Base-by-base conservation (phyloP, 352 stramenopile species). In the Phytophthora aleatoria region DNA sequence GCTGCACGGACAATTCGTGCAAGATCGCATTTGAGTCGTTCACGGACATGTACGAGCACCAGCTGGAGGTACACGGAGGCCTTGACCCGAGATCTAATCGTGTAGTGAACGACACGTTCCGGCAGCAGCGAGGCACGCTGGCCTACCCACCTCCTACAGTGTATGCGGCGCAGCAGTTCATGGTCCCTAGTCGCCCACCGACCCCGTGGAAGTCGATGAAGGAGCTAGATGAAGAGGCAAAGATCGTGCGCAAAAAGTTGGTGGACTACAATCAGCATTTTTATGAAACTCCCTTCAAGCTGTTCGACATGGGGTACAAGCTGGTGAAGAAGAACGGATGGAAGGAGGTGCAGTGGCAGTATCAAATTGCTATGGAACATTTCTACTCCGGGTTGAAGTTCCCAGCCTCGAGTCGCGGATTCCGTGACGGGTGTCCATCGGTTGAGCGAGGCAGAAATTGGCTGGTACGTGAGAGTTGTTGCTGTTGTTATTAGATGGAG, bases 351-450 rank as follows among this genome's bases (percentile, higher is more conserved):
- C 41, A 74, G 7, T 59, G 71, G 43, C 84, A 92, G 57, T 81
- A 83, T 53, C 63, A 74, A 13, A 56, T 80, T 27, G 84, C 84
- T 6, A 61, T 92, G 50, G 79, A 87, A 51, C 69, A 86, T 48
- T 89, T 83, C 52, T 64, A 87, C 58, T 85, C 84, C 20, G 66
- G 71, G 28, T 67, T 90, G 10, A 73, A 80, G 35, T 74, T 79
- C 38, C 63, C 65, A 10, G 47, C 70, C 36, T 47, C 51, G 24
- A 64, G 73, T 69, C 36, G 51, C 16, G 53, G 65, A 15, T 55
- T 57, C 43, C 42, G 20, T 70, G 78, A 85, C 42, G 71, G 76
- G 10, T 72, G 64, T 15, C 53, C 65, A 27, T 63, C 67, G 15
- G 59, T 87, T 49, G 78, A 75, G n/a, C 45, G 53, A 20, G 73